Percentiles rank a stretch among this genome's conserved stretches.
These are phyloP conservation scores for Alternaria gansuensis DNA, from an alignment of 2,329 filamentous ascomycete genomes.

Conservation along the genomic window DNA sequence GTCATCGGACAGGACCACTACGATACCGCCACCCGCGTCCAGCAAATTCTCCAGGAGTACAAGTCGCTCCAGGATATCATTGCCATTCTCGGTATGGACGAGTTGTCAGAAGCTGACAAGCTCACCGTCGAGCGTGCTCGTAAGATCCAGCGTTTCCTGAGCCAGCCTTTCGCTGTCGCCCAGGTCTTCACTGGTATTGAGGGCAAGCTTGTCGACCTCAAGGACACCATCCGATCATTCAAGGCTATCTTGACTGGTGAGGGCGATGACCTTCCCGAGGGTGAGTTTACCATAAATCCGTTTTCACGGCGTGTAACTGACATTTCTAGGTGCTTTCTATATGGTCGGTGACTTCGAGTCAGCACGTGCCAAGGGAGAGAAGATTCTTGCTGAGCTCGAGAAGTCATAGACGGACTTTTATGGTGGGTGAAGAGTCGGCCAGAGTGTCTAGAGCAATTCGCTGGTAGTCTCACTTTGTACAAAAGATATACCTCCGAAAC, in stretches of 20 bases:
- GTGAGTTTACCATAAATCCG: constrained; percentile 59
- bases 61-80: constrained; percentile 99
- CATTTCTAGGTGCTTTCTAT: constrained; percentile 75
- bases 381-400: constrained; percentile 97
- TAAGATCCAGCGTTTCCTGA: constrained; percentile 99
- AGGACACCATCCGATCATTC: constrained; percentile 98
- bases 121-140: constrained; percentile 99
- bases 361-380: constrained; percentile 96
- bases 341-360: constrained; percentile 97
- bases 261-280: constrained; percentile 93
- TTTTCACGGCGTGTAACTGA: constrained; percentile 24
- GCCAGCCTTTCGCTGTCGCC: constrained; percentile 95
- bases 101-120: constrained; percentile 98
- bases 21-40: constrained; percentile 89
- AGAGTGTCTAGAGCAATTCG: constrained; percentile 45
- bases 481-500: constrained; percentile 50
- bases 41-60: constrained; percentile 99
- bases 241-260: constrained; percentile 96
- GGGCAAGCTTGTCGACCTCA: constrained; percentile 95
- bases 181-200: constrained; percentile 92
- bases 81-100: constrained; percentile 99
- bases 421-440: constrained; percentile 48
- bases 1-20: constrained; percentile 99
- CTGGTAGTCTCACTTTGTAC: constrained; percentile 50
- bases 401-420: constrained; percentile 49